A percentile compares a stretch with the other conserved stretches of the same genome.
These are phyloP conservation scores for Podila epigama DNA, from an alignment of 192 early-diverging fungal species.

Conservation along the genomic window DNA sequence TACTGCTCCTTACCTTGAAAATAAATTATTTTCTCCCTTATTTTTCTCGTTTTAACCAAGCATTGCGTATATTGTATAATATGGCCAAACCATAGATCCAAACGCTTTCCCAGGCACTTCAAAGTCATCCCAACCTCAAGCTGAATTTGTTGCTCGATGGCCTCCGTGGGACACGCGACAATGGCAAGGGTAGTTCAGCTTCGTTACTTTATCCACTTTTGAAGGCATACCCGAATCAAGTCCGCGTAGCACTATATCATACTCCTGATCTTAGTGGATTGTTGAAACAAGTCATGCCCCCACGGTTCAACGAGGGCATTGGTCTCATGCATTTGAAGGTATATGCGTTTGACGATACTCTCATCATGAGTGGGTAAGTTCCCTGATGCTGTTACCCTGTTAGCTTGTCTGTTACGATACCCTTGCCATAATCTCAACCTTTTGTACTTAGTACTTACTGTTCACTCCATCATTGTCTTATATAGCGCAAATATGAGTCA, in stretches of 20 bases:
- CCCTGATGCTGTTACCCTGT: neutral
- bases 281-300: slow-evolving; percentile 76
- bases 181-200: slow-evolving; percentile 64
- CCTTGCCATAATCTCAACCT: too few species aligned
- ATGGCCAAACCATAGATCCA: slow-evolving; percentile 54
- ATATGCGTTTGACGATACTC: slow-evolving; percentile 87
- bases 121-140: slow-evolving; percentile 56
- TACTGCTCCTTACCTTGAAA: too few species aligned
- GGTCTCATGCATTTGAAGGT: slow-evolving; percentile 96
- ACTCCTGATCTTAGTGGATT: slow-evolving; percentile 81
- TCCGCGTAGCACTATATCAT: slow-evolving; percentile 83
- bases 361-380: slow-evolving; percentile 82
- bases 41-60: too few species aligned
- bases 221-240: slow-evolving; percentile 67
- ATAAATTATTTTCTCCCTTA: too few species aligned
- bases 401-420: neutral
- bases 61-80: too few species aligned
- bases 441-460: neutral
- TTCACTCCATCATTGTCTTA: neutral
- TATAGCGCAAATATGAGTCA: slow-evolving; percentile 89
- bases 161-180: slow-evolving; percentile 80
- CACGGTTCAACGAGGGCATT: slow-evolving; percentile 91
- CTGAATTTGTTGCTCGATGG: slow-evolving; percentile 88
- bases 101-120: slow-evolving; percentile 66
- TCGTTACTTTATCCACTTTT: slow-evolving; percentile 70